Percentiles rank a stretch among this genome's conserved stretches.
Conservation (phyloP, 2,329 filamentous ascomycete genomes). For the Fusarium sterilihyphosum region DNA sequence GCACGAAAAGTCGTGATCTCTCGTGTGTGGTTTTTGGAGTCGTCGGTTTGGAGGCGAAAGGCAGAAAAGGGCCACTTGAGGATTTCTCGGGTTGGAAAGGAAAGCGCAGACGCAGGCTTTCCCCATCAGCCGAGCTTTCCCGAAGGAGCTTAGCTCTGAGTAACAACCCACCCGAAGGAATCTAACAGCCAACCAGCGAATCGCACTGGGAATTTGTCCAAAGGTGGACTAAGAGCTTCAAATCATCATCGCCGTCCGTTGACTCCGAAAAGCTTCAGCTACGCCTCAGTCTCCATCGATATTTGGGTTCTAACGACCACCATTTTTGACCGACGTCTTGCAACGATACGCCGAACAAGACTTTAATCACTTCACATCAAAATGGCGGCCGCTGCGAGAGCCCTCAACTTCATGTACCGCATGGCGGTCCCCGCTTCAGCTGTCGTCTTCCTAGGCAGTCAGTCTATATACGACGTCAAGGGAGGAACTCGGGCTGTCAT, state of each 20-base stretch:
- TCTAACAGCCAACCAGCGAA: conserved; percentile 32
- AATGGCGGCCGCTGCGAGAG: conserved; percentile 67
- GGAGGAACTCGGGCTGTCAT: conserved; percentile 96
- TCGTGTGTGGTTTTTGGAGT: conserved; percentile 31
- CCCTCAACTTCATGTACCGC: conserved; percentile 70
- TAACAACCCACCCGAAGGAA: conserved; percentile 23
- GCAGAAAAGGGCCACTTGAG: conserved; percentile 42
- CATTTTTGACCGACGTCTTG: conserved; percentile 2
- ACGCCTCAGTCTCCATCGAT: conserved; percentile 22
- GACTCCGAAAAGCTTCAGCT: conserved; percentile 42
- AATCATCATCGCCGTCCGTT: conserved; percentile 41
- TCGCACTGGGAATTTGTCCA: conserved; percentile 32
- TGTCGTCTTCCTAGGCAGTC: conserved; percentile 73
- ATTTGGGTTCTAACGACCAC: background rate
- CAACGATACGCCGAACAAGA: background rate
- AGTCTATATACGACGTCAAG: conserved; percentile 95
- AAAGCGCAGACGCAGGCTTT: conserved; percentile 41
- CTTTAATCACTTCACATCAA: conserved; percentile 19
- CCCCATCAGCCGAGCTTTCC: conserved; percentile 50
- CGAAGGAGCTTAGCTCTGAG: conserved; percentile 46
- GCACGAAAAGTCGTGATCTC: conserved; percentile 34
- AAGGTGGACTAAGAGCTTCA: conserved; percentile 38
- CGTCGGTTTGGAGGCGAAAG: conserved; percentile 41
- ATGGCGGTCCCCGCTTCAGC: conserved; percentile 78
- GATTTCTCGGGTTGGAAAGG: conserved; percentile 42